Evolutionary conservation across 495 filamentous ascomycete species (phyloP).

Genomic region (Penicillium pulvis): DNA sequence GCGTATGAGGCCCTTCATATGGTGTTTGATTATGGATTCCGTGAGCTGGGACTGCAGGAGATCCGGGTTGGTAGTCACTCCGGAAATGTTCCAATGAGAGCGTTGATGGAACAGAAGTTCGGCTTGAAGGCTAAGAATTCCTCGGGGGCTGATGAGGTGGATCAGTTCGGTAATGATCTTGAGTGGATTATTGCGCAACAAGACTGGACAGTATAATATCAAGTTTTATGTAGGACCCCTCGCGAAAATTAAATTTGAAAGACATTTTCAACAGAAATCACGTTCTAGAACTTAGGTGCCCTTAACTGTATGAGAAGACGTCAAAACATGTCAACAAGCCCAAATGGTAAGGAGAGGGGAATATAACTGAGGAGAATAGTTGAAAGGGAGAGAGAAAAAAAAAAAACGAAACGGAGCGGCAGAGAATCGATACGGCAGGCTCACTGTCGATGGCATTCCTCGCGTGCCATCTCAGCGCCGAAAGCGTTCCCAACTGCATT

Average conservation of each 20-base stretch:
- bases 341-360: too few relatives aligned
- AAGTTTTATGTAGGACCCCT: not conserved
- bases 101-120: conserved; percentile 12
- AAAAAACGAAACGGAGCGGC: not conserved
- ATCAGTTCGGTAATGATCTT: conserved; percentile 14
- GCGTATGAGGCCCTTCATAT: conserved; percentile 6
- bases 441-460: too few relatives aligned
- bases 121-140: not conserved
- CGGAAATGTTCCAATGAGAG: conserved; percentile 8
- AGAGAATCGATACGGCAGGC: too few relatives aligned
- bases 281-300: too few relatives aligned
- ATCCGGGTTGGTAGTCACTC: conserved; percentile 10
- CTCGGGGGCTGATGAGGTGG: conserved; percentile 1
- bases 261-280: too few relatives aligned
- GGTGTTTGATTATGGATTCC: conserved; percentile 10
- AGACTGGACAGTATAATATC: not conserved
- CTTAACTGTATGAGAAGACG: too few relatives aligned
- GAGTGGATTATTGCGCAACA: conserved; percentile 5
- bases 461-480: too few relatives aligned
- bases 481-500: too few relatives aligned
- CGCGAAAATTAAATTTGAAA: too few relatives aligned
- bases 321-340: too few relatives aligned
- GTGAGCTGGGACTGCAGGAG: conserved; percentile 5
- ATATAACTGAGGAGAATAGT: too few relatives aligned
- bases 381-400: not conserved